These are phyloP conservation scores for Hysterium pulicare DNA, from an alignment of 2,329 filamentous ascomycete species.

Conservation along the genomic window DNA sequence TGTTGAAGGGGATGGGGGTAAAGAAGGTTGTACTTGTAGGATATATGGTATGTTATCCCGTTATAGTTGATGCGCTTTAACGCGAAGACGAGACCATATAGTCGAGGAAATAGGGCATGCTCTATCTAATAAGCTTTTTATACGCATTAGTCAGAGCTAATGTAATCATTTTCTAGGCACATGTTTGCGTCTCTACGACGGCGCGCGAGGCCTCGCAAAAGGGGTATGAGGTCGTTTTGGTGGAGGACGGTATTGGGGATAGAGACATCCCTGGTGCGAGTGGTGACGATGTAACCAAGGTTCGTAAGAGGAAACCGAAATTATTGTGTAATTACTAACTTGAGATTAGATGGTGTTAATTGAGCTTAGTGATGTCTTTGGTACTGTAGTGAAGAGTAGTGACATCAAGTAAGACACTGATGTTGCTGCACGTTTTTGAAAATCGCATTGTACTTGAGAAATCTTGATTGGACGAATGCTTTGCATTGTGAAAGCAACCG, in stretches of 20 bases:
- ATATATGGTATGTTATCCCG: constrained; percentile 48
- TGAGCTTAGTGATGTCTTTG: constrained; percentile 63
- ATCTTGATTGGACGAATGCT: too few species aligned
- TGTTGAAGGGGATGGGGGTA: constrained; percentile 48
- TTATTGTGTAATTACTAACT: not conserved
- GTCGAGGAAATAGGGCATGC: too few species aligned
- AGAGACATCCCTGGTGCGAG: constrained; percentile 61
- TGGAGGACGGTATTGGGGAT: constrained; percentile 62
- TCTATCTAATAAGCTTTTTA: too few species aligned
- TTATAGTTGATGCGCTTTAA: too few species aligned
- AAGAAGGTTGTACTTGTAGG: constrained; percentile 62
- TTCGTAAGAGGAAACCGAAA: constrained; percentile 8
- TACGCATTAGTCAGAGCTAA: too few species aligned
- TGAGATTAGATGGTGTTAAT: constrained; percentile 50
- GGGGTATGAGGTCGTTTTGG: constrained; percentile 62
- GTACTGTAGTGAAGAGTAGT: constrained; percentile 53
- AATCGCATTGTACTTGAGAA: too few species aligned
- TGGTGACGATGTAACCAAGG: constrained; percentile 52
- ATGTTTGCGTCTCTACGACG: constrained; percentile 63
- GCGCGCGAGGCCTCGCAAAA: constrained; percentile 58
- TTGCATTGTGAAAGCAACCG: too few species aligned
- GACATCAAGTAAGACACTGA: constrained; percentile 41
- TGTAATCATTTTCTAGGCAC: too few species aligned
- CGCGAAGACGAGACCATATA: too few species aligned
- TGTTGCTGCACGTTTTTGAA: too few species aligned